Base-by-base conservation (phyloP, 2,329 filamentous ascomycete species). In the Graphilbum fragrans region DNA sequence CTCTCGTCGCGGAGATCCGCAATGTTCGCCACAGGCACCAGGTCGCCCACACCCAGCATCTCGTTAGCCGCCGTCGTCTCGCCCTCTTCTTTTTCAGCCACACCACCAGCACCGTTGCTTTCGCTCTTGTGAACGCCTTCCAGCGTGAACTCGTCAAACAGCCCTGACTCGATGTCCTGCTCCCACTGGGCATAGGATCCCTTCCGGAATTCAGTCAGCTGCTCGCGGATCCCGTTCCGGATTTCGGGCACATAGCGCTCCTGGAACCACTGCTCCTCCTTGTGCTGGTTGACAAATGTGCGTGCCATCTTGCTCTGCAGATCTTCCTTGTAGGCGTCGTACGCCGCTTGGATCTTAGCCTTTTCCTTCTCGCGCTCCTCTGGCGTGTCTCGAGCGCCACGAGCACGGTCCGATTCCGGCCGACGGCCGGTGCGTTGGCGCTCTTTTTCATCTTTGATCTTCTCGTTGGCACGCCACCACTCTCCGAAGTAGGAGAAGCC, bases 251-350 rank as follows among this genome's bases (percentile, higher is more conserved):
- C 80, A 53, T 98, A 98, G 57, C 86, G 80, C 62, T 98, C 92
- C 52, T 82, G 86, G 65, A 98, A 98, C 92, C 92, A 98, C 57
- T 98, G 90, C 59, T 98, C 92, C 35, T 80, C 79, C 58, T 94
- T 94, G 62, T 98, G 92, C 52, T 87, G 82, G 38, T 82, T 77
- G 34, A 98, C 92, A 57, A 98, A 98, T 1, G 75, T 70, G 49
- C 87, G 80, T 1, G 92, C 88, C 82, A 94, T 90, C 57, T 79
- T 81, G 4, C 72, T 76, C 52, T 82, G 77, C 2, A 82, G 63
- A 29, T 81, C 77, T 53, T 82, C 77, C 51, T 80, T 80, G 55
- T 82, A 82, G 1, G 65, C 49, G 52, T 82, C 77, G 50, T 82
- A 82, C 2, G 77, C 76, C 14, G 67, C 66, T 53, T 90, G 84